Evolutionary conservation across 352 stramenopile species (phyloP), one percentile per base, ranked within the genome.

Genomic region (Phytophthora lateralis): DNA sequence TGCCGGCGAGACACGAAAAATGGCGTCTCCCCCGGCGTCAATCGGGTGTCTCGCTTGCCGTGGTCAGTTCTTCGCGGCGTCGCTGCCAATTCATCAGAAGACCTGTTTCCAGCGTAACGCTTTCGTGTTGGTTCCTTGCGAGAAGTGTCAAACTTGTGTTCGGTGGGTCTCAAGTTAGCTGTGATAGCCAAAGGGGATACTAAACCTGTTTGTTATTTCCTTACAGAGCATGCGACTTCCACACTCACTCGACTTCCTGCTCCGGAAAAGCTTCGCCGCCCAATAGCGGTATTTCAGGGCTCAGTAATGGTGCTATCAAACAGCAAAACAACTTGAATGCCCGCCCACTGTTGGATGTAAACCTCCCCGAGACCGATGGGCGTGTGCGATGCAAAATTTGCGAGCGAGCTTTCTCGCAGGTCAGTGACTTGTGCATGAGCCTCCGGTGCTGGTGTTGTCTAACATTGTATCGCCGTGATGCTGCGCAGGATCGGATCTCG

Each of bases 81-180:
- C 83, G 30, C 53, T 92, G n/a, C 61, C 65, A 0, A 89, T 92
- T 54, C 83, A 92, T 45, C 80, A 90, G 52, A 89, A 89, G 49
- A 73, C 59, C 4, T 92, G 83, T 51, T 92, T 86, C 51, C 71
- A 82, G 35, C 75, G 75, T n/a, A 80, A 92, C 27, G 61, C 70
- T 1, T 88, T 88, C 32, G 71, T 82, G 8, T 59, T 83, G 11
- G 42, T 92, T 9, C 17, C 38, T 27, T 92, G 83, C 29, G 47
- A 59, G 7, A 75, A 54, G 21, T 92, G 83, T 58, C 60, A 70
- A 26, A 9, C 8, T 0, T 27, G 37, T 3, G 41, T 90, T 35
- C 69, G 70, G 73, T 82, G 41, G 15, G 68, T 59, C 8, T 39
- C 2, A 14, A 32, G 11, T 4, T 48, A 44, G 9, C 6, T 69